Evolutionary conservation across 176 grass and related monocot species (phyloP).

Genomic region (Panicum miliaceum): DNA sequence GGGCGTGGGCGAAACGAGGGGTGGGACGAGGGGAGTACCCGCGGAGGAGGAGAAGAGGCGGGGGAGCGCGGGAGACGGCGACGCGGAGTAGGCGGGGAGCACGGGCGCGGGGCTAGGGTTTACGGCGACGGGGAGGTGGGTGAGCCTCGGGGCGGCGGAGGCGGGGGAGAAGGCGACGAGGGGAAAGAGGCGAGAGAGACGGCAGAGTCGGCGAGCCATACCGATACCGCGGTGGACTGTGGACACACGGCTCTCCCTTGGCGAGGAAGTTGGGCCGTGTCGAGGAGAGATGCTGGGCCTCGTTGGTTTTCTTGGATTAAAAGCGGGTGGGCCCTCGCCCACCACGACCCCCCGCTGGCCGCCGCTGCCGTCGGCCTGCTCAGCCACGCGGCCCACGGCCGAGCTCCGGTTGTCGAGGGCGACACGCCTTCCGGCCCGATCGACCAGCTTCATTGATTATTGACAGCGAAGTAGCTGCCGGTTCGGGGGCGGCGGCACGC

Average conservation of each 20-base stretch:
- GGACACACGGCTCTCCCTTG: not conserved
- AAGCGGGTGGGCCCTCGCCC: too few relatives aligned
- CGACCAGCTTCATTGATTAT: too few relatives aligned
- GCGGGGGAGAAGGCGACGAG: slow-evolving; percentile 24
- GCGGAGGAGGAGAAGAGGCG: slow-evolving; percentile 50
- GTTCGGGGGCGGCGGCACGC: too few relatives aligned
- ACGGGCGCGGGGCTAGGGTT: slow-evolving; percentile 39
- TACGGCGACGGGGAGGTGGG: slow-evolving; percentile 5
- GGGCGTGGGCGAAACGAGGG: not conserved
- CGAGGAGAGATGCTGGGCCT: not conserved
- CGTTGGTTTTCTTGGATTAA: too few relatives aligned
- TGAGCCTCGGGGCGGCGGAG: slow-evolving; percentile 35
- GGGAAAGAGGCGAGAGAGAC: slow-evolving; percentile 48
- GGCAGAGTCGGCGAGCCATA: slow-evolving; percentile 63
- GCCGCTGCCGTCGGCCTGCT: too few relatives aligned
- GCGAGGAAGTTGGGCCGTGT: not conserved
- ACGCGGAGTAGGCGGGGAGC: not conserved
- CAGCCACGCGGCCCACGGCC: too few relatives aligned
- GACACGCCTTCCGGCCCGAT: too few relatives aligned
- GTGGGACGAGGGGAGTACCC: not conserved
- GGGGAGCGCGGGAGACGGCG: not conserved
- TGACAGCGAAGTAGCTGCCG: too few relatives aligned
- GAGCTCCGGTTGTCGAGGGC: too few relatives aligned
- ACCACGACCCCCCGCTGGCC: too few relatives aligned
- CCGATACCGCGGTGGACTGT: not conserved